Percentiles rank a stretch among this genome's conserved stretches.
Conservation (phyloP, 176 grass and related monocot genomes). For the Echinochloa phyllopogon region DNA sequence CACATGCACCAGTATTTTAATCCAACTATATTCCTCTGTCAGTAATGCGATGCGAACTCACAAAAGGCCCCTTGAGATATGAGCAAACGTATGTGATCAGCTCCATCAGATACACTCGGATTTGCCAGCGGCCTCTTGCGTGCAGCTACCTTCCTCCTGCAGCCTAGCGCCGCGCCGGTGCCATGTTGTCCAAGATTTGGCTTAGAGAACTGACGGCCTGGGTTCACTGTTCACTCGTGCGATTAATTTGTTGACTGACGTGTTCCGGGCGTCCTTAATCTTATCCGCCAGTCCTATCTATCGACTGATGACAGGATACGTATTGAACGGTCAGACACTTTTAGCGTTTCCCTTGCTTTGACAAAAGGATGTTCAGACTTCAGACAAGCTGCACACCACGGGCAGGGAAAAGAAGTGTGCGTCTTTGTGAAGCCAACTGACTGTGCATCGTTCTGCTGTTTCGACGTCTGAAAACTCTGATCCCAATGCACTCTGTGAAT, state of each 20-base stretch:
- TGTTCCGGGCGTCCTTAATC: background rate
- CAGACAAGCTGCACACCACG: background rate
- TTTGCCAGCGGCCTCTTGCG: background rate
- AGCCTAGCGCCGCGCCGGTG: background rate
- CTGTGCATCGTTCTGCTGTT: background rate
- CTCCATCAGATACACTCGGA: background rate
- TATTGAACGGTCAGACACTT: background rate
- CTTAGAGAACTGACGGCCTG: background rate
- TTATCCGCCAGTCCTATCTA: background rate
- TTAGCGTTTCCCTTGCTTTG: background rate
- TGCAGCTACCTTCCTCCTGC: background rate
- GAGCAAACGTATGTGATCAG: background rate
- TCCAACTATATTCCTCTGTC: background rate
- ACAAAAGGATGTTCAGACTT: background rate
- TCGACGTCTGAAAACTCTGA: background rate
- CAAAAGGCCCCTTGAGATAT: background rate
- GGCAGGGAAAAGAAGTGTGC: background rate
- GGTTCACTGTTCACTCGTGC: background rate
- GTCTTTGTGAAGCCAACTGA: no score
- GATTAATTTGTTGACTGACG: conserved; percentile 15
- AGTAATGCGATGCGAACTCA: background rate
- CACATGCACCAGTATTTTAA: background rate
- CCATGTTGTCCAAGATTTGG: background rate
- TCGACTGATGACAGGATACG: background rate
- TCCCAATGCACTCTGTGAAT: background rate